These are phyloP conservation scores for Xylaria sp. DNA, from an alignment of 2,329 filamentous ascomycete species.

Conservation along the genomic window DNA sequence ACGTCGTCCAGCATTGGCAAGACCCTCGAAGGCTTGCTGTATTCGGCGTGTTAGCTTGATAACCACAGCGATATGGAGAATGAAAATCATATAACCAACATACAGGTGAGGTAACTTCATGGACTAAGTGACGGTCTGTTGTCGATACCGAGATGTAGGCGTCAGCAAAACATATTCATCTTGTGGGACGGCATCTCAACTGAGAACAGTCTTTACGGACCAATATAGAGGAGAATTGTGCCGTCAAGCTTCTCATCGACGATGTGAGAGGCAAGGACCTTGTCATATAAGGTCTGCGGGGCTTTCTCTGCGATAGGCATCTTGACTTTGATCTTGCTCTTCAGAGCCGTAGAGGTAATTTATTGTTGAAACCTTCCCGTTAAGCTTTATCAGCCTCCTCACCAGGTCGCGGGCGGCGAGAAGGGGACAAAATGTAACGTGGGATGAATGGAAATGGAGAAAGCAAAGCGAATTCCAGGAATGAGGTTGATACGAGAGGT, in stretches of 20 bases:
- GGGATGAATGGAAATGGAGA: not conserved
- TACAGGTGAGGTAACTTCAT: conserved; percentile 97
- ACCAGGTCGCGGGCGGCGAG: not conserved
- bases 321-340: conserved; percentile 21
- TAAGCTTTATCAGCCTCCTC: not conserved
- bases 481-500: not conserved
- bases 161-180: conserved; percentile 31
- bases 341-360: not conserved
- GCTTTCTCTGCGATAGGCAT: conserved; percentile 68
- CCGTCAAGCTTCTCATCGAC: conserved; percentile 96
- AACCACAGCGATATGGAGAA: not conserved
- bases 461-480: not conserved
- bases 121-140: conserved; percentile 90
- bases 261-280: conserved; percentile 93
- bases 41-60: conserved; percentile 38
- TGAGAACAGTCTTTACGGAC: conserved; percentile 59
- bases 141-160: conserved; percentile 17
- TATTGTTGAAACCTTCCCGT: conserved; percentile 15
- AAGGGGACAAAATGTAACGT: conserved; percentile 1
- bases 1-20: conserved; percentile 86
- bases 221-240: conserved; percentile 92
- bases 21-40: conserved; percentile 95
- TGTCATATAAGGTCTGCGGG: conserved; percentile 93
- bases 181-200: conserved; percentile 13
- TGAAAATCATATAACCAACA: conserved; percentile 49